Base-by-base conservation (phyloP, 1,139 yeast genomes). In the Suhomyces guaymorum region DNA sequence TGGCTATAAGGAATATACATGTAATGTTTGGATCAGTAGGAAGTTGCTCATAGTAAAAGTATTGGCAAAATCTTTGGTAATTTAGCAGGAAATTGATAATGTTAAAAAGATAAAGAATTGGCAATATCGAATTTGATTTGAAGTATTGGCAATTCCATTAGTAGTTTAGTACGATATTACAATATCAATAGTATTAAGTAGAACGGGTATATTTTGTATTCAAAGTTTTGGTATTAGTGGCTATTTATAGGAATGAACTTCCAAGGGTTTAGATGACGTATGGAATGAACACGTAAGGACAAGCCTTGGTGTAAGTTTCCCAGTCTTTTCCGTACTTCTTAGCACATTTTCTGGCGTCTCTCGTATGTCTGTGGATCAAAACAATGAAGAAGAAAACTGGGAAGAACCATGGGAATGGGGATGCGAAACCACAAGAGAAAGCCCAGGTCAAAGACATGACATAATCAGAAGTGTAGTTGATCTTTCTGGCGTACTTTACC, bases 341-440 rank as follows among this genome's bases (percentile, higher is more conserved):
- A 49, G 72, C 75, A 62, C 97, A 88, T 63, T 92, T 88, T 48
- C 79, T 75, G 47, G 81, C 77, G 65, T 92, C 98, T 65, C 98
- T 82, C 46, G 69, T 60, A 24, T 95, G 89, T 63, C 98, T 82
- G 63, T 92, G 98, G 33, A 83, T 63, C 58, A 92, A 78, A 44
- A 89, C 96, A 50, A 82, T 69, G 44, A 89, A 77, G 77, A 89
- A 92, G 70, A 92, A 92, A 23, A 73, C 66, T 2, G 98, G 97
- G 78, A 85, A 92, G 66, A 92, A 92, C 92, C 96, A 92, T 29
- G 97, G 96, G 70, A 92, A 78, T 33, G 92, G 87, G 4, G 96
- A 85, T 26, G 70, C 72, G 59, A 82, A 80, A 1, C 98, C 98
- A 61, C 97, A 88, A 45, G 82, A 76, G 44, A 92, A 70, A 7